Evolutionary conservation across 805 yeast species (phyloP), one percentile per base, ranked within the genome.

Genomic region (Sugiyamaella boreocaroliniensis): DNA sequence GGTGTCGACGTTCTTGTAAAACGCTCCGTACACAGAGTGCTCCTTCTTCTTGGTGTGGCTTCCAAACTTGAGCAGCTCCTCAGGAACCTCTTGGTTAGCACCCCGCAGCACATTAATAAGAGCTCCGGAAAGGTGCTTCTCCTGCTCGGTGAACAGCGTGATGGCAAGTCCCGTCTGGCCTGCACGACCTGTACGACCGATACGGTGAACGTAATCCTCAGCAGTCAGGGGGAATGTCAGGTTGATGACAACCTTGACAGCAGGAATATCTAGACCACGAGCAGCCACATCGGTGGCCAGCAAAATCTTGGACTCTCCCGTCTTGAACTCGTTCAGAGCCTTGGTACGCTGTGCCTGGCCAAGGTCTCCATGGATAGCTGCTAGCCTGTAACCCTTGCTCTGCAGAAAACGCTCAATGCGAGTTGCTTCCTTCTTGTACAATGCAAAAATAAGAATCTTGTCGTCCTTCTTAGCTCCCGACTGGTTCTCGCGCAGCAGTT

Each of bases 241-340:
- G 69, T 92, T 92, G 68, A 92, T 89, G 42, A 92, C 98, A 16
- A 89, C 86, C 70, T 90, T 92, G 56, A 93, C 99, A 61, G 95
- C 89, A 49, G 99, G 99, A 63, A 93, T 93, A 71, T 93, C 99
- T 60, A 93, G 77, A 58, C 98, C 98, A 76, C 98, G 81, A 42
- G 97, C 97, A 49, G 97, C 97, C 54, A 90, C 99, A 73, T 93
- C 99, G 1, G 99, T 93, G 29, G 99, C 99, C 61, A 93, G 77
- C 70, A 93, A 72, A 45, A 93, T 72, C 61, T 78, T 83, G 50
- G 85, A 77, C 48, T 76, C 76, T 29, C 98, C 98, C 37, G 76
- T 69, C 70, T 93, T 93, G 76, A 93, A 93, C 57, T 82, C 81
- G 40, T 82, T 84, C 58, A 93, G 76, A 7, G 99, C 96, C 58